Base-by-base conservation (phyloP, 2,329 filamentous ascomycete genomes). In the Epichloe gansuensis region DNA sequence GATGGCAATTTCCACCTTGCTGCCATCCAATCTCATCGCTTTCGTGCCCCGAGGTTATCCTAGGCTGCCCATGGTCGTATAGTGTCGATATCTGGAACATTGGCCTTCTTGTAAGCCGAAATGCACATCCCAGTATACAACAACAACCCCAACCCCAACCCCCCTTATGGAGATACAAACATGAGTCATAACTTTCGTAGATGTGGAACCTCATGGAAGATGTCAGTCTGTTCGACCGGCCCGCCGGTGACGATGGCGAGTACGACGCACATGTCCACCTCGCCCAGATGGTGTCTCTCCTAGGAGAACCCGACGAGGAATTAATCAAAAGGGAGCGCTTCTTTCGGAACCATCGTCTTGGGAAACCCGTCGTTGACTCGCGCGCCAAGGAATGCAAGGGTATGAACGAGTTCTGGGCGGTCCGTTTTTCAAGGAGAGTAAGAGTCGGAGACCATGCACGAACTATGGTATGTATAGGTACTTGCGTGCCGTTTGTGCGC, bases 201-300 rank as follows among this genome's bases (percentile, higher is more conserved):
- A 60, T 60, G 57, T 61, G 59, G 58, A 56, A 61, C 50, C 45
- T 61, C 15, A 11, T 59, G 34, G 57, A 61, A 45, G 46, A 55
- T 43, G 41, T 55, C 13, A 55, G 39, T 37, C 28, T 61, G 3
- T 60, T 60, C 35, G 54, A 46, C 6, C 34, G 49, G 2, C 54
- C 53, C 8, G 56, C 52, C 12, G 58, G 51, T 21, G 45, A 58
- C 11, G 55, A 58, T 38, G 60, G 58, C 17, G 53, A 58, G 39
- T 61, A 61, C 23, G 57, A 59, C 44, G 56, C 58, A n/a, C 59
- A 61, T 12, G 55, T 59, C 13, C 59, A 59, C 49, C 56, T 62
- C 35, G 59, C 56, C 4, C 54, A 57, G 50, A 59, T 61, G 52
- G 25, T 59, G 31, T 52, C 55, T 37, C 41, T 62, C 0, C 42